Percentiles rank a stretch among this genome's conserved stretches.
Conservation (phyloP, 441 rosid species). For the Codiaeum variegatum region DNA sequence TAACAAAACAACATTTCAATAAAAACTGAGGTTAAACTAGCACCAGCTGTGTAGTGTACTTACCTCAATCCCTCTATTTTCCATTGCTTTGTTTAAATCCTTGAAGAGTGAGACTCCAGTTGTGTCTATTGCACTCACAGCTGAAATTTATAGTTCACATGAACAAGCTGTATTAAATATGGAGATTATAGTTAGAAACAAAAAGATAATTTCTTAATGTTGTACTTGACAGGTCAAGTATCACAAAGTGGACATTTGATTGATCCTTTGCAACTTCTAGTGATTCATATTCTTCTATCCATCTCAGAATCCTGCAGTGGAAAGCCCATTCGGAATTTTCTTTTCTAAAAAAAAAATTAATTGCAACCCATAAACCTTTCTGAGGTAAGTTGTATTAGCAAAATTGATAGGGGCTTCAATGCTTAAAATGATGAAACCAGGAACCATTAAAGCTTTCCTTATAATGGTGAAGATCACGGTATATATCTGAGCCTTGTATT, state of each 20-base stretch:
- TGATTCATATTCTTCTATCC: slow-evolving; percentile 75
- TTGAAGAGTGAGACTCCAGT: slow-evolving; percentile 67
- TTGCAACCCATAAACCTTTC: slow-evolving; percentile 50
- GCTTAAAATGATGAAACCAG: slow-evolving; percentile 74
- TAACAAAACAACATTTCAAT: background rate
- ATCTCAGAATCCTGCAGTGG: slow-evolving; percentile 58
- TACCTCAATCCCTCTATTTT: slow-evolving; percentile 55
- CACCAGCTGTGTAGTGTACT: slow-evolving; percentile 15
- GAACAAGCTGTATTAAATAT: background rate
- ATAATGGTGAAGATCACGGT: slow-evolving; percentile 70
- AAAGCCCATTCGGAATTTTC: background rate
- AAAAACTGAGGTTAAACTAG: background rate
- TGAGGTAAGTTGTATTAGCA: slow-evolving; percentile 77
- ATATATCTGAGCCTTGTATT: slow-evolving; percentile 71
- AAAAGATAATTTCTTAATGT: background rate
- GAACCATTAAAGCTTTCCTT: slow-evolving; percentile 60
- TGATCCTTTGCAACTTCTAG: slow-evolving; percentile 46
- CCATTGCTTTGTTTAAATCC: slow-evolving; percentile 62
- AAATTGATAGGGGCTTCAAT: slow-evolving; percentile 83
- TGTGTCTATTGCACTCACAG: slow-evolving; percentile 79
- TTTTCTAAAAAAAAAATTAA: background rate
- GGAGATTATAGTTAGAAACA: background rate
- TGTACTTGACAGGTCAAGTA: slow-evolving; percentile 73
- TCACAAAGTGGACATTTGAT: slow-evolving; percentile 46
- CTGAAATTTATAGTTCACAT: slow-evolving; percentile 28